Evolutionary conservation across 2,329 filamentous ascomycete genomes (phyloP).

Genomic region (Sporothrix sp.): DNA sequence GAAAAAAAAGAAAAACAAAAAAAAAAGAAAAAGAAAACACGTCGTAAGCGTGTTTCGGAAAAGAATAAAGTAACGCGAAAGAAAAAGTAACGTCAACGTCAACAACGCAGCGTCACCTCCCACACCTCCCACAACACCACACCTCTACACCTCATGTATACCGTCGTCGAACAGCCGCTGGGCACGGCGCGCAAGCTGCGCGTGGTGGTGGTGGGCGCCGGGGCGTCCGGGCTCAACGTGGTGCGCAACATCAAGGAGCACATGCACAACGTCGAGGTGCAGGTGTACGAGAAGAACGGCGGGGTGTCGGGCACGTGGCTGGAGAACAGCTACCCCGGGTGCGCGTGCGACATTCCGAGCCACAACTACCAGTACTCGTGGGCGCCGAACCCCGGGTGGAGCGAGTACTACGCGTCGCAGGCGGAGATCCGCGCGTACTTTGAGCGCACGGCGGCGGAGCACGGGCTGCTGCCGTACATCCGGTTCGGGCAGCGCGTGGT

Average conservation of each 20-base stretch:
- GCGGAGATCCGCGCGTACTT: constrained; percentile 16
- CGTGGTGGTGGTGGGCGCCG: constrained; percentile 36
- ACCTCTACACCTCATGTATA: too few relatives aligned
- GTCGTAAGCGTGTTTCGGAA: too few relatives aligned
- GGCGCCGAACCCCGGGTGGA: constrained; percentile 16
- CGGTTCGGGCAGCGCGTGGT: constrained; percentile 10
- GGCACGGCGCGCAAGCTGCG: constrained; percentile 13
- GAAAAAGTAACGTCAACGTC: background rate
- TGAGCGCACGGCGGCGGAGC: constrained; percentile 5
- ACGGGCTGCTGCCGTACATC: constrained; percentile 11
- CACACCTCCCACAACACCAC: background rate
- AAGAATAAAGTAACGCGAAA: background rate
- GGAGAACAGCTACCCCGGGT: constrained; percentile 19
- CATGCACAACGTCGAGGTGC: constrained; percentile 14
- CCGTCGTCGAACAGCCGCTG: constrained; percentile 9
- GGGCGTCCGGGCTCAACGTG: constrained; percentile 18
- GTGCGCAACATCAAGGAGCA: constrained; percentile 10
- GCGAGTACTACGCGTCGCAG: constrained; percentile 11
- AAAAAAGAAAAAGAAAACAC: background rate
- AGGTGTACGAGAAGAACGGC: constrained; percentile 17
- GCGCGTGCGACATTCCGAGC: constrained; percentile 18
- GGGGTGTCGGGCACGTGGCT: constrained; percentile 15
- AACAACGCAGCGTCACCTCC: background rate
- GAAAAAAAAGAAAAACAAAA: background rate
- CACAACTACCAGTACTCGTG: constrained; percentile 17